Percentiles rank a stretch among this genome's conserved stretches.
Conservation (phyloP, 768 basidiomycete species). For the Rhizopogon rudus region DNA sequence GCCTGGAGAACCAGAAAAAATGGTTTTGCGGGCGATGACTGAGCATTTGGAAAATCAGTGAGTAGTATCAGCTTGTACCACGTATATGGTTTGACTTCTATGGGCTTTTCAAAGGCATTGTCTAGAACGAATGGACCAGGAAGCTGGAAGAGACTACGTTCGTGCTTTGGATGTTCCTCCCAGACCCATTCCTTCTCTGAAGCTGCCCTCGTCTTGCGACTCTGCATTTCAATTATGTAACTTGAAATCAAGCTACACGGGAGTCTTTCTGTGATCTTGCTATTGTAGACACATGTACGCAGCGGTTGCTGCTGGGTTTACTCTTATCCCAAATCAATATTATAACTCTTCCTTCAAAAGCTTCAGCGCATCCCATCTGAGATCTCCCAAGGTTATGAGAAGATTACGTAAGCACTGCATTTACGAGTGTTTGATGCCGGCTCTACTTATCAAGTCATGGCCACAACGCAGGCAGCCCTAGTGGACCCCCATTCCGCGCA, state of each 20-base stretch:
- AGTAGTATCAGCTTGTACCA: background rate
- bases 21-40: background rate
- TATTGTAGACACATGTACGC: background rate
- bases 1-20: no score
- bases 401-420: background rate
- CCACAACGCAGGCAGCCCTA: constrained; percentile 31
- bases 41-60: background rate
- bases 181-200: background rate
- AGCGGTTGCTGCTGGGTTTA: background rate
- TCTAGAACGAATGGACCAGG: background rate
- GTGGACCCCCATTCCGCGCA: constrained; percentile 22
- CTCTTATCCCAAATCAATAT: background rate
- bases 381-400: background rate
- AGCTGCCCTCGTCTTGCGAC: background rate
- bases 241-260: no score
- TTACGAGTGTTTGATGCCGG: background rate
- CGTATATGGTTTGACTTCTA: background rate
- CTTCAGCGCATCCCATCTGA: no score
- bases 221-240: no score
- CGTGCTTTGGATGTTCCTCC: background rate
- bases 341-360: no score
- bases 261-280: background rate
- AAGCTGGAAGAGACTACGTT: background rate
- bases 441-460: constrained; percentile 23
- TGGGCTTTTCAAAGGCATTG: background rate